Evolutionary conservation across 1,284 basidiomycete genomes (phyloP), one percentile per base, ranked within the genome.

Genomic region (Boletus sp.): DNA sequence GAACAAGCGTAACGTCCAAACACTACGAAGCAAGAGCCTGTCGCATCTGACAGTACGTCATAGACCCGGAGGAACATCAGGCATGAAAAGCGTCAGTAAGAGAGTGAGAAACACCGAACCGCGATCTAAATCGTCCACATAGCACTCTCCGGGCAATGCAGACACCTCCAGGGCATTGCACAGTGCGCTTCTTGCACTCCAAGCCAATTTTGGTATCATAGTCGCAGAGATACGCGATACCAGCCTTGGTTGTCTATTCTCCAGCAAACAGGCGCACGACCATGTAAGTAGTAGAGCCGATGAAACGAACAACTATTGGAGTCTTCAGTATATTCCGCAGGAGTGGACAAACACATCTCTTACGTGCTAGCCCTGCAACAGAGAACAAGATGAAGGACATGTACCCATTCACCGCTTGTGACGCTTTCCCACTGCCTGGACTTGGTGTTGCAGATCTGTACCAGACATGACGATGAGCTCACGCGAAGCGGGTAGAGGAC

Each of bases 351-450:
- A 2, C 27, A 27, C 13, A 36, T 10, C 6, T 80, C 88, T 68
- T 61, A 92, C 90, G 75, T 14, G 90, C 89, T 38, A 95, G 78
- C 13, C 87, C 86, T 3, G 90, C 89, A 34, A 95, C 91, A 3
- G 89, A 91, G 67, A 81, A 89, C 46, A 92, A 67, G 49, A 92
- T 73, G 65, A 90, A 90, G 10, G 81, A 75, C 84, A 91, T 87
- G 64, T 91, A 91, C 0, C 85, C 86, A 55, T 78, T 81, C 6
- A 88, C 84, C 17, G 77, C 74, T 1, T 64, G 66, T 22, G 70
- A 71, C 2, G 68, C 64, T 8, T 68, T 57, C 30, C 77, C 72
- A 5, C 53, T 66, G 29, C 52, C 57, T 5, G 55, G 37, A 3
- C 17, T 46, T n/a, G 66, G 60, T 12, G 75, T 81, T n/a, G 80